Base-by-base conservation (phyloP, 2,329 filamentous ascomycete species). In the Calonectria hawksworthii region DNA sequence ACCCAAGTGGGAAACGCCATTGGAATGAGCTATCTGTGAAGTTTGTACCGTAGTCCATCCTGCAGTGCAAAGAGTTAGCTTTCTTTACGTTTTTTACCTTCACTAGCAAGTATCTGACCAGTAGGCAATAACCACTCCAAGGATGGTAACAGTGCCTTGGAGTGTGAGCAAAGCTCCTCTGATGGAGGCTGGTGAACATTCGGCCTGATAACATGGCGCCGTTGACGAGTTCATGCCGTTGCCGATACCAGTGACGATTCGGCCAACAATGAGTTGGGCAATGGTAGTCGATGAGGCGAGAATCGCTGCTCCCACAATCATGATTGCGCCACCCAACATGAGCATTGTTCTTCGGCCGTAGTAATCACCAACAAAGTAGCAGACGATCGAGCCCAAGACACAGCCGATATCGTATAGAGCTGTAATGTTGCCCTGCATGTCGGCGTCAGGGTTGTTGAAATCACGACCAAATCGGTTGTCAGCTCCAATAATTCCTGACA, bases 151-250 rank as follows among this genome's bases (percentile, higher is more conserved):
- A 1, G 61, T 67, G 13, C 72, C 72, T 13, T 74, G 61, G 1
- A 67, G 59, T 3, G 72, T 74, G 5, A 74, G 51, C 8, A 74
- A 23, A 1, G 61, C 61, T 11, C 72, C 72, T 54, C 72, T 51
- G 23, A 70, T 74, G 5, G 56, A 51, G n/a, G 72, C 56, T 16
- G 61, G 67, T 8, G 72, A 68, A 18, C 72, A 74, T 38, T 74
- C 72, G 1, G 54, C 68, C 32, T 54, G 56, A 26, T 75, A 75
- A 75, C 41, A 0, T 64, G 64, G 2, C n/a, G 64, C 74, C 14
- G 72, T 75, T 8, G 87, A 85, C 1, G 88, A 88, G 68, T 89
- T 89, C 79, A 86, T 79, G 0, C 86, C 85, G 67, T 83, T 87
- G 0, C 87, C 87, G 4, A 88, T 68, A 0, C 87, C 87, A 8